Conservation (phyloP, 768 basidiomycete species). For the Calocybe cyanea region DNA sequence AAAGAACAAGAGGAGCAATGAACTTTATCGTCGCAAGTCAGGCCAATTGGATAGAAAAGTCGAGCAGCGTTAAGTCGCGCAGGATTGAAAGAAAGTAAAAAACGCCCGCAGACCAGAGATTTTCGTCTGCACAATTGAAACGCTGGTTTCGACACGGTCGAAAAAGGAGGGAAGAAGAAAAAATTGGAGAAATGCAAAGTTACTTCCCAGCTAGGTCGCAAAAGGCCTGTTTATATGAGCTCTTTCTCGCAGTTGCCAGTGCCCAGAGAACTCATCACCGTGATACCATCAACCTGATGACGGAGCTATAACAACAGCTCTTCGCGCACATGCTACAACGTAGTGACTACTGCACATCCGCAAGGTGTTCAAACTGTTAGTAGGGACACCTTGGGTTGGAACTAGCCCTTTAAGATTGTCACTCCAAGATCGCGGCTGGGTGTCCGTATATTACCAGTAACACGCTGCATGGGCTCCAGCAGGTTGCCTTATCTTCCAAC, state of each 20-base stretch:
- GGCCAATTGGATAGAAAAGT: constrained; percentile 2
- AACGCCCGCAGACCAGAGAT: constrained; percentile 8
- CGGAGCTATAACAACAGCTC: background rate
- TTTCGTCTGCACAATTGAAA: constrained; percentile 1
- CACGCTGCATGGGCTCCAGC: too few relatives aligned
- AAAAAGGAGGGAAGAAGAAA: constrained; percentile 3
- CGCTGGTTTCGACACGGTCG: constrained; percentile 19
- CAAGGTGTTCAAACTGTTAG: too few relatives aligned
- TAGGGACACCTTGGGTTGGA: too few relatives aligned
- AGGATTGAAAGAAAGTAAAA: too few relatives aligned
- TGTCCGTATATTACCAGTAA: too few relatives aligned
- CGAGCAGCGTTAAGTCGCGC: constrained; percentile 15
- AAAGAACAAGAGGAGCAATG: constrained; percentile 23
- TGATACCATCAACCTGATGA: background rate
- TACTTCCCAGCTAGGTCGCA: too few relatives aligned
- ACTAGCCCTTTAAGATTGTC: too few relatives aligned
- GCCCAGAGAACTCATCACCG: background rate
- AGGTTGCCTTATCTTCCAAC: too few relatives aligned
- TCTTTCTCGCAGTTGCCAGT: background rate
- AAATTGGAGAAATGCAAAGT: background rate
- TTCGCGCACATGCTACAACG: too few relatives aligned
- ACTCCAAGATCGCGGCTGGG: too few relatives aligned
- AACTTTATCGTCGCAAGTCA: constrained; percentile 27
- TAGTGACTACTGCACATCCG: too few relatives aligned
- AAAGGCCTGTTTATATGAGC: background rate